A percentile compares a stretch with the other conserved stretches of the same genome.
Conservation (phyloP, 768 basidiomycete genomes). For the Pleurotus giganteus region DNA sequence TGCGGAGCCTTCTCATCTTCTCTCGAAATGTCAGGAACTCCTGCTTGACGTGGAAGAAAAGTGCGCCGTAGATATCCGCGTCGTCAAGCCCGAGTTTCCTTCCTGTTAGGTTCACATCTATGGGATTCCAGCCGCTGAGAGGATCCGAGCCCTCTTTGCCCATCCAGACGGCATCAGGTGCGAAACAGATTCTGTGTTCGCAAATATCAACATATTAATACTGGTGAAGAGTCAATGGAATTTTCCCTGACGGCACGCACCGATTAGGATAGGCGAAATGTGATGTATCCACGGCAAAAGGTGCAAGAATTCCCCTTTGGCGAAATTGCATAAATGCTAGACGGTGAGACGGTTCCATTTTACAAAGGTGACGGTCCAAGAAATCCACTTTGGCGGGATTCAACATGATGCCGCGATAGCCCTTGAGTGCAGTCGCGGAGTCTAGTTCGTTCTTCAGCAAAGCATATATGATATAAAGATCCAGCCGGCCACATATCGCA, state of each 20-base stretch:
- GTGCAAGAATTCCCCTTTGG: constrained; percentile 26
- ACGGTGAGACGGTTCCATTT: constrained; percentile 34
- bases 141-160: constrained; percentile 36
- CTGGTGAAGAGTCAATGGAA: neutral
- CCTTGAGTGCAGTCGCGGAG: constrained; percentile 18
- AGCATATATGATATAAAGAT: constrained; percentile 11
- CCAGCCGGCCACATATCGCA: constrained; percentile 14
- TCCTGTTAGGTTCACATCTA: constrained; percentile 31
- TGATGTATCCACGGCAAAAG: constrained; percentile 23
- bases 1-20: constrained; percentile 23
- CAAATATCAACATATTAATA: constrained; percentile 33
- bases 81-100: constrained; percentile 22
- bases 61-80: constrained; percentile 29
- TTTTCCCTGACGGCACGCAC: constrained; percentile 11
- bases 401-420: constrained; percentile 28
- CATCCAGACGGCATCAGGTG: constrained; percentile 35
- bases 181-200: too few species aligned
- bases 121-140: constrained; percentile 39
- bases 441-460: constrained; percentile 19
- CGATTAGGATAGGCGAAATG: constrained; percentile 30
- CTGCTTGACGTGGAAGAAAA: constrained; percentile 33
- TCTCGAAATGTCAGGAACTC: constrained; percentile 26
- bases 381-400: constrained; percentile 33
- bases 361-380: constrained; percentile 33
- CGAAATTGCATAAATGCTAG: constrained; percentile 26